Evolutionary conservation across 768 basidiomycete genomes (phyloP), one percentile per base, ranked within the genome.

Genomic region (Mrakia hoshinonis): DNA sequence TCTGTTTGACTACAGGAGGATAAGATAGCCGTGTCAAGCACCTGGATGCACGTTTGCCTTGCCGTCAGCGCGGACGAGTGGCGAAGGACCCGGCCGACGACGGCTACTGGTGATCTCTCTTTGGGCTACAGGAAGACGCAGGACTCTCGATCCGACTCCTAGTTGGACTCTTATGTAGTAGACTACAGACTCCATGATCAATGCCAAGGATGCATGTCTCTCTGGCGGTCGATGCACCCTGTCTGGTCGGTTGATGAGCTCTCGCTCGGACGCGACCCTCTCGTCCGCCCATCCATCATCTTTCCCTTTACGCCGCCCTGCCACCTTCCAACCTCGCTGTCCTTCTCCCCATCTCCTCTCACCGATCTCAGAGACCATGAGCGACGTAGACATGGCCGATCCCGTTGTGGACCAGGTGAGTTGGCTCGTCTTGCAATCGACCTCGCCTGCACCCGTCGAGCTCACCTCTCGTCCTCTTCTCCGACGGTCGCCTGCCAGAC

Each of bases 361-460:
- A 3, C 22, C 6, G 36, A 22, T n/a, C 58, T 20, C 1, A 10
- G 13, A 11, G 31, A 11, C 13, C 26, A 61, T 61, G 58, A 36
- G 36, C 2, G 58, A 61, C 34, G 58, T 61, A 10, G 58, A 61
- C 9, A 61, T 61, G 58, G 58, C 36, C 36, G 34, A 26, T 29
- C 26, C 26, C 7, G 26, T 5, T n/a, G 29, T 31, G 9, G 54
- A 61, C 31, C 31, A 61, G 58, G 58, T 61, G 36, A 61, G 58
- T 36, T 58, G 58, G 3, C 3, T 6, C 58, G 22, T 24, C 24
- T 11, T 55, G 12, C 9, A 24, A 18, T n/a, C 5, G 36, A 34
- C 36, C 34, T 39, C 49, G 49, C 6, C 22, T 31, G 43, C 58
- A n/a, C 58, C 22, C 58, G 58, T 61, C 58, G 58, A 61, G 58